Conservation (phyloP, 2,329 filamentous ascomycete genomes). For the Aaosphaeria pasadenensis region DNA sequence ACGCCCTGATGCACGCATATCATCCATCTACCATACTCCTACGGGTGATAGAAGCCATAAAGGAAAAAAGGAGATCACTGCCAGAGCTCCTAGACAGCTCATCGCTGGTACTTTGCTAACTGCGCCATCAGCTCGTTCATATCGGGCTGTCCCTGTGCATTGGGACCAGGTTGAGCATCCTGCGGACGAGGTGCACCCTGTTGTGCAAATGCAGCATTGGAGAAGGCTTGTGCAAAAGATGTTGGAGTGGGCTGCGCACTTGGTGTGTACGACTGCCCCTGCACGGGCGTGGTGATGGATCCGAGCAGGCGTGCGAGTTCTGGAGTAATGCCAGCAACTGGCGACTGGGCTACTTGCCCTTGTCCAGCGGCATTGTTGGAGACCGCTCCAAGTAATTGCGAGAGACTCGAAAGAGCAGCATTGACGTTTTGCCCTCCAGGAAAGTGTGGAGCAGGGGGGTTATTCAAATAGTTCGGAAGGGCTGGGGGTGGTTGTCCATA, state of each 20-base stretch:
- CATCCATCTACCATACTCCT: not conserved
- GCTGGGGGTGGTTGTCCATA: conserved; percentile 24
- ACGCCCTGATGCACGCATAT: not conserved
- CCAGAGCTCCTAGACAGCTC: conserved; percentile 24
- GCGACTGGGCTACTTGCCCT: conserved; percentile 41
- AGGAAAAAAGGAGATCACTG: not conserved
- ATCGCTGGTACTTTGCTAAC: conserved; percentile 59
- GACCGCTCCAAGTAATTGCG: conserved; percentile 65
- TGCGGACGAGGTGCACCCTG: conserved; percentile 12
- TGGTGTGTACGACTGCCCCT: conserved; percentile 20
- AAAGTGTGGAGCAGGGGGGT: conserved; percentile 34
- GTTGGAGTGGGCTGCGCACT: not conserved
- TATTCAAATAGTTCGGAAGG: conserved; percentile 26
- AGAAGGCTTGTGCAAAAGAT: conserved; percentile 33
- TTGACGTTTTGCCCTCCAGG: conserved; percentile 5
- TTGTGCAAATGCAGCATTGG: conserved; percentile 29
- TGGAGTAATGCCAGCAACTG: conserved; percentile 26
- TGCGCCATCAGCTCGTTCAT: conserved; percentile 76
- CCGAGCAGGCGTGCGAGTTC: conserved; percentile 40
- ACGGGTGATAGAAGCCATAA: not conserved
- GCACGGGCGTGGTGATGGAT: conserved; percentile 24
- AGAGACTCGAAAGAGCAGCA: conserved; percentile 57
- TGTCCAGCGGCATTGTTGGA: conserved; percentile 33
- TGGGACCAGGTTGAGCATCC: conserved; percentile 9
- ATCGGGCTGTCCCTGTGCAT: conserved; percentile 38